Evolutionary conservation across 352 stramenopile genomes (phyloP).

Genomic region (Phytopythium litorale): DNA sequence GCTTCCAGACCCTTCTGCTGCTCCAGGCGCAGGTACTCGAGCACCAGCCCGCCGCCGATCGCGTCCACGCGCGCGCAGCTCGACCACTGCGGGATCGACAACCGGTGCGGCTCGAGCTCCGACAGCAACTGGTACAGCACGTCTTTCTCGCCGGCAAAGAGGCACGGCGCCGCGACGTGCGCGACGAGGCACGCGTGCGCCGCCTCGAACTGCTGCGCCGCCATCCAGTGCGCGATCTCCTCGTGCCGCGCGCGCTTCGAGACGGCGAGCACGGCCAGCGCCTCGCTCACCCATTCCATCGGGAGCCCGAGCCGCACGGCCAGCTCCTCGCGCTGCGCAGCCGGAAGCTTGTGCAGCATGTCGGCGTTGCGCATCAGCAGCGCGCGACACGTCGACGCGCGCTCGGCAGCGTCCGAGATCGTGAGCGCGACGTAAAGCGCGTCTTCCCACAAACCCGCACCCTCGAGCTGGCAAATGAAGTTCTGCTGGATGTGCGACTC

Average conservation of each 20-base stretch:
- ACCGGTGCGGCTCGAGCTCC: conserved; percentile 50
- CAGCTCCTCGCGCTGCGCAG: conserved; percentile 41
- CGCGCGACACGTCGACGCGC: conserved; percentile 47
- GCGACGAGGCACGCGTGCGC: conserved; percentile 59
- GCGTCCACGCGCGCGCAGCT: conserved; percentile 38
- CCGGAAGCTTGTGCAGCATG: conserved; percentile 29
- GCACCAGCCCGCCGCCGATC: conserved; percentile 52
- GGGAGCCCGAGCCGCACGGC: conserved; percentile 46
- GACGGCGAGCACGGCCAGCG: conserved; percentile 51
- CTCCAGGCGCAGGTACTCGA: conserved; percentile 73
- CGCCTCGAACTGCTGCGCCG: conserved; percentile 48
- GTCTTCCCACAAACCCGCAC: conserved; percentile 58
- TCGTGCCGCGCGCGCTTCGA: conserved; percentile 45
- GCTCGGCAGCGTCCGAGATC: conserved; percentile 53
- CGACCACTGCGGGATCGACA: conserved; percentile 64
- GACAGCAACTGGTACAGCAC: conserved; percentile 46
- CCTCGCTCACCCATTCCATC: conserved; percentile 65
- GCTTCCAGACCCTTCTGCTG: conserved; percentile 49
- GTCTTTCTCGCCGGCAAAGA: conserved; percentile 66
- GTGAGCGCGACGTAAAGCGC: conserved; percentile 80
- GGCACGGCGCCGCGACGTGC: conserved; percentile 47
- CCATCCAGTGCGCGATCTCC: conserved; percentile 76
- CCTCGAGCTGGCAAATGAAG: conserved; percentile 77
- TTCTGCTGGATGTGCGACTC: conserved; percentile 79
- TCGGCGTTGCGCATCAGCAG: conserved; percentile 69